phyloP scores from a whole-genome alignment of 306 rosid species.

The Ormosia semicastrata region DNA sequence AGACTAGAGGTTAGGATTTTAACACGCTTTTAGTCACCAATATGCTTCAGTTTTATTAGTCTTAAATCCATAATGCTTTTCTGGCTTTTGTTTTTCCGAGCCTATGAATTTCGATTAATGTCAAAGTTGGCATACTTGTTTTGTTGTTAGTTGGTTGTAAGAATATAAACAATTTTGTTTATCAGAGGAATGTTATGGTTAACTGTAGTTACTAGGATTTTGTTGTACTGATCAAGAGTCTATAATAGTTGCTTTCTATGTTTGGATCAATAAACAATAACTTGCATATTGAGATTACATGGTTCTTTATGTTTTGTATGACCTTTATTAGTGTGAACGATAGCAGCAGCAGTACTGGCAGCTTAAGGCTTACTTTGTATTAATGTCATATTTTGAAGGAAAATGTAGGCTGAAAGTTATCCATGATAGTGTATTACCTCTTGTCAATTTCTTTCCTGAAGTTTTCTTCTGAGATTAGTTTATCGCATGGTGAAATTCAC shows the following conservation, averaged over 20 bases:
- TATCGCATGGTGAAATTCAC: background rate
- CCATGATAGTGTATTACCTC: background rate
- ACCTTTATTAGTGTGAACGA: background rate
- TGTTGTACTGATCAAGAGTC: background rate
- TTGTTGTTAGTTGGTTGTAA: conserved; percentile 20
- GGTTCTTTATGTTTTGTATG: background rate
- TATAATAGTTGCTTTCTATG: background rate
- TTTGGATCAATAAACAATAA: no score
- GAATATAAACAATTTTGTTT: background rate
- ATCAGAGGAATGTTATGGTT: background rate
- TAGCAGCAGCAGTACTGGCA: background rate
- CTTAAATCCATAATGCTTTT: background rate
- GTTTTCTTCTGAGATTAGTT: background rate
- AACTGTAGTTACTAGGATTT: background rate
- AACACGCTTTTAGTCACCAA: conserved; percentile 3
- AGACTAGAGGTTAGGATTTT: conserved; percentile 41
- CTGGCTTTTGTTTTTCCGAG: conserved; percentile 20
- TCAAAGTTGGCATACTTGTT: conserved; percentile 22
- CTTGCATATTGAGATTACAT: background rate
- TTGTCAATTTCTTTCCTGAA: background rate
- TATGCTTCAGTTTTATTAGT: conserved; percentile 50
- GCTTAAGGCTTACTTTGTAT: background rate
- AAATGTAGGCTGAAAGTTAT: background rate
- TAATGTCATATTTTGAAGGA: background rate
- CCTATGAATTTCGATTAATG: conserved; percentile 23